Conservation (phyloP, 495 filamentous ascomycete species). For the Aspergillus affinis region DNA sequence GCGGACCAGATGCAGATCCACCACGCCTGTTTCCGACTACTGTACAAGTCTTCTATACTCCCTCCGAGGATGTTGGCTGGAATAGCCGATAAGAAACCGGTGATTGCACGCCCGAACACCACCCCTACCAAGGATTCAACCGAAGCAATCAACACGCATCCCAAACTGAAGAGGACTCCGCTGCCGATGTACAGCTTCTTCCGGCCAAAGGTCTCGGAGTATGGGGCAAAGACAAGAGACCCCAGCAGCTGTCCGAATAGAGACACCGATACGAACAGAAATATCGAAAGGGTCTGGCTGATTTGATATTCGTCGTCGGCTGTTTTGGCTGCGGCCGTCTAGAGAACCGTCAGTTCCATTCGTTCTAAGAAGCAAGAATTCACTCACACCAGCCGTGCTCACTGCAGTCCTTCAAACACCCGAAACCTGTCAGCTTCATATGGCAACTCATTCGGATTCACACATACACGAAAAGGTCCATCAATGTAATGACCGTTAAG, state of each 20-base stretch:
- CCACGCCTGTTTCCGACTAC: conserved; percentile 43
- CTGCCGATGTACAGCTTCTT: conserved; percentile 43
- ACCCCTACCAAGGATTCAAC: conserved; percentile 29
- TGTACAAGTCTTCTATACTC: conserved; percentile 52
- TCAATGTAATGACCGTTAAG: conserved; percentile 21
- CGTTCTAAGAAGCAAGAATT: background rate
- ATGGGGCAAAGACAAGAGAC: conserved; percentile 46
- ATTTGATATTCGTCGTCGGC: conserved; percentile 24
- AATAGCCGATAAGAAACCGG: conserved; percentile 46
- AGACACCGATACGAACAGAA: conserved; percentile 35
- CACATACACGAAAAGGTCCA: conserved; percentile 28
- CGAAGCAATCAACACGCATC: conserved; percentile 36
- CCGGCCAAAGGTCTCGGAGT: conserved; percentile 48
- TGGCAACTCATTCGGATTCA: background rate
- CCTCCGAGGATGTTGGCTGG: conserved; percentile 45
- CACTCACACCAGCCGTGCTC: conserved; percentile 29
- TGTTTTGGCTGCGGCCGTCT: conserved; percentile 26
- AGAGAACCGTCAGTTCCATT: background rate
- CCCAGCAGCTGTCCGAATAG: conserved; percentile 45
- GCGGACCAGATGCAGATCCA: conserved; percentile 43
- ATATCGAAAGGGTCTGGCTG: conserved; percentile 21
- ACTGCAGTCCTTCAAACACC: conserved; percentile 24
- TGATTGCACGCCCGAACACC: conserved; percentile 36
- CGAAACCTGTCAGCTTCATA: background rate
- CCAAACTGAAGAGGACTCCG: conserved; percentile 34